Evolutionary conservation across 2,329 filamentous ascomycete genomes (phyloP).

Genomic region (Alternaria sp.): DNA sequence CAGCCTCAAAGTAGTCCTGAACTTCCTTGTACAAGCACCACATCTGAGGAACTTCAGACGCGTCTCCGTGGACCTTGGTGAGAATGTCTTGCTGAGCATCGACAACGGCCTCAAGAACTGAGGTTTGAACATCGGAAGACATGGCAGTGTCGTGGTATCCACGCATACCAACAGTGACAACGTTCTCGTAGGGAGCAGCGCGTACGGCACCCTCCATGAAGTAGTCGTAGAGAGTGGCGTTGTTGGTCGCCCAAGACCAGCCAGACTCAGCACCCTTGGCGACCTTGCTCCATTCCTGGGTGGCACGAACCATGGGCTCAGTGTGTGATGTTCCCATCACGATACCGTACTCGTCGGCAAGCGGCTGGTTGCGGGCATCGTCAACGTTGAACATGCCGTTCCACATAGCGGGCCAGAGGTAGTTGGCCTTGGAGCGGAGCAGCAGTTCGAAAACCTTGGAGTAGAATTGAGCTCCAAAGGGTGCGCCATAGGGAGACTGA

Average conservation of each 20-base stretch:
- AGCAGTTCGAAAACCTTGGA: conserved; percentile 73
- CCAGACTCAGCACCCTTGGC: conserved; percentile 57
- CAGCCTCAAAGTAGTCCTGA: conserved; percentile 70
- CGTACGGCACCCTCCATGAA: conserved; percentile 71
- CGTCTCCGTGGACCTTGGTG: conserved; percentile 60
- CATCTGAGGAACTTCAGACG: conserved; percentile 67
- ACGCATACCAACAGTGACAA: conserved; percentile 73
- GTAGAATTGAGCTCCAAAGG: conserved; percentile 68
- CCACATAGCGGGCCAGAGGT: conserved; percentile 78
- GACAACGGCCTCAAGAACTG: conserved; percentile 67
- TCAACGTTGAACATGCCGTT: conserved; percentile 75
- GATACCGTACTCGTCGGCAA: conserved; percentile 76
- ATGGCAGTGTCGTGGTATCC: conserved; percentile 71
- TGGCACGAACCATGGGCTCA: conserved; percentile 71
- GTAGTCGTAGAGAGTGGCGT: conserved; percentile 70
- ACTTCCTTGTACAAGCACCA: conserved; percentile 81
- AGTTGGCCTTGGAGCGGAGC: conserved; percentile 73
- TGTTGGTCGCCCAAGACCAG: conserved; percentile 75
- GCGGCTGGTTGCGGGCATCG: conserved; percentile 70
- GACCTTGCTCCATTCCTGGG: conserved; percentile 57
- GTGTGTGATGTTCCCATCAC: conserved; percentile 77
- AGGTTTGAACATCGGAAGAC: conserved; percentile 63
- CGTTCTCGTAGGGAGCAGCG: conserved; percentile 68
- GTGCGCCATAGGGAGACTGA: conserved; percentile 51
- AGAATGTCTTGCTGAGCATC: conserved; percentile 66